Base-by-base conservation (phyloP, 192 early-diverging fungal species). In the Mortierella hygrophila region DNA sequence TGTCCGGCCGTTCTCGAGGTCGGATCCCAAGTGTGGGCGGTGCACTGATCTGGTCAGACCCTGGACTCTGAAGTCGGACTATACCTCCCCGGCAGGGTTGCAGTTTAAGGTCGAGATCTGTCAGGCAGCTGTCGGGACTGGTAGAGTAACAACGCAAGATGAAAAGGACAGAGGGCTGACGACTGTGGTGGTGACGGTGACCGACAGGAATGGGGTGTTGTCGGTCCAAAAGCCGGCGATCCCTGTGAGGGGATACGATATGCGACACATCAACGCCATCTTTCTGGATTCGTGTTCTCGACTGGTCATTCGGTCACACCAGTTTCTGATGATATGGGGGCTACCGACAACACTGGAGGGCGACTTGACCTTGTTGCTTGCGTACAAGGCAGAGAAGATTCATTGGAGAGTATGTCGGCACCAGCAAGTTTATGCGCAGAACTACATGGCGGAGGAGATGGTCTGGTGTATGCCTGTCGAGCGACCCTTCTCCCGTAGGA, bases 401-500 rank as follows among this genome's bases (percentile, higher is more conserved):
- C 70, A 42, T 71, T 71, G 70, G 70, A 42, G 37, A 4, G n/a
- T 26, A 18, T 71, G 70, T 15, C 20, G 21, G 15, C 70, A 71
- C 15, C 70, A 71, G 18, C 70, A 71, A 23, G 38, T 71, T 13
- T 71, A 71, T 42, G 41, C 41, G 1, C 70, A 71, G 37, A 20
- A 71, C 8, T 71, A 71, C 21, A 38, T 38, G 70, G 70, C 37
- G 7, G 41, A 71, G 70, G 38, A 42, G 37, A 38, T 40, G 70
- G 23, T 42, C 70, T 26, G 70, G 41, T 71, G 38, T 71, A 71
- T 71, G 41, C 70, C 37, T 16, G 70, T 71, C 70, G 70, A 71
- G 21, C 70, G 41, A 32, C 60, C 60, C 29, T 65, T 65, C 29
- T 65, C 60, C 2, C 60, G 60, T 13, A 65, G 60, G 11, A 65